Evolutionary conservation across 140 eudicot genomes (phyloP).

Genomic region (Stevia rebaudiana): DNA sequence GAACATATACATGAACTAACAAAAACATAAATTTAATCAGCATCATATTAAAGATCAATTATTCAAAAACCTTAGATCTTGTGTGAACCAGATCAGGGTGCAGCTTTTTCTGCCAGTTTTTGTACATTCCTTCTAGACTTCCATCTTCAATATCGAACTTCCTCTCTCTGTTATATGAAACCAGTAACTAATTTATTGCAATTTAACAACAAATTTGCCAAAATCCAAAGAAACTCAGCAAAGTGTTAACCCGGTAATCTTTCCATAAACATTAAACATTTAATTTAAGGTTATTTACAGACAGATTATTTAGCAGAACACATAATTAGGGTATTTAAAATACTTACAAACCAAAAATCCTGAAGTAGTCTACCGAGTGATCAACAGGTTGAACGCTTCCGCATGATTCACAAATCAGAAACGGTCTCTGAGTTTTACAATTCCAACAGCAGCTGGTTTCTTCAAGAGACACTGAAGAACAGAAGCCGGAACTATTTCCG

Average conservation of each 20-base stretch:
- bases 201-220: background rate
- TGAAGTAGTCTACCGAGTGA: conserved; percentile 63
- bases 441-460: conserved; percentile 56
- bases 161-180: conserved; percentile 42
- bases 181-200: background rate
- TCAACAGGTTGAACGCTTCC: conserved; percentile 74
- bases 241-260: background rate
- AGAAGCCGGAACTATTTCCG: conserved; percentile 27
- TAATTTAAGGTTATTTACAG: background rate
- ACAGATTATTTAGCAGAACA: background rate
- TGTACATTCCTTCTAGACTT: conserved; percentile 67
- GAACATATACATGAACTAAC: background rate
- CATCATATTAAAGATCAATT: background rate
- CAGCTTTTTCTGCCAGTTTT: conserved; percentile 87
- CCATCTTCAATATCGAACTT: conserved; percentile 50
- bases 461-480: conserved; percentile 19
- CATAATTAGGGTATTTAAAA: background rate
- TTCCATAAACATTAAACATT: background rate
- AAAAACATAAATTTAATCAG: background rate
- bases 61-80: conserved; percentile 54
- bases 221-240: no score
- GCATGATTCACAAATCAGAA: conserved; percentile 61
- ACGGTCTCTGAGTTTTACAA: conserved; percentile 41
- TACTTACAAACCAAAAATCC: conserved; percentile 65
- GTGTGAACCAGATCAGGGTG: conserved; percentile 94